These are phyloP conservation scores for Xylariaceae sp. DNA, from an alignment of 2,329 filamentous ascomycete species.

Conservation along the genomic window DNA sequence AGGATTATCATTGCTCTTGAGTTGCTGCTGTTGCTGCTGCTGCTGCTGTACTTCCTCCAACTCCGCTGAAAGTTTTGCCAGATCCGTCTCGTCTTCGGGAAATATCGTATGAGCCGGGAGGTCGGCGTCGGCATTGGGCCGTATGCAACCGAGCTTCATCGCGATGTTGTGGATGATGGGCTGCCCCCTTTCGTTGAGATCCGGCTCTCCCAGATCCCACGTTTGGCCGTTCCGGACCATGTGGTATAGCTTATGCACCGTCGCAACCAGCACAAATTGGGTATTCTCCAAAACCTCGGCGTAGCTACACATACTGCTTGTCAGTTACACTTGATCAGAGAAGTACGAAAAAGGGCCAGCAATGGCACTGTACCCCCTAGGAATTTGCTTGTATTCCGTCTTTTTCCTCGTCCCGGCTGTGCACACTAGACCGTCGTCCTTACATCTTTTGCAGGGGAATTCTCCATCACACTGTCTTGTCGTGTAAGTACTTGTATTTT, in stretches of 20 bases:
- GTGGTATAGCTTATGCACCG: conserved; percentile 59
- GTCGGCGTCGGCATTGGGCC: conserved; percentile 56
- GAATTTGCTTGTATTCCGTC: conserved; percentile 63
- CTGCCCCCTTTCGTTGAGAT: conserved; percentile 57
- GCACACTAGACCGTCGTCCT: conserved; percentile 60
- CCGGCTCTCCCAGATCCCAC: conserved; percentile 60
- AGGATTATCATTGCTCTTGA: conserved; percentile 29
- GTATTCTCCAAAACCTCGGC: conserved; percentile 62
- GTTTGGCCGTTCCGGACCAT: conserved; percentile 55
- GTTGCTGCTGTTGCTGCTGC: conserved; percentile 19
- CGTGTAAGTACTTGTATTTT: conserved; percentile 14
- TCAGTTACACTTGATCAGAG: not conserved
- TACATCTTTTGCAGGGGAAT: conserved; percentile 62
- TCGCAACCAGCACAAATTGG: conserved; percentile 58
- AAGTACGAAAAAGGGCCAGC: too few relatives aligned
- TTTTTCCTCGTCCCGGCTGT: conserved; percentile 60
- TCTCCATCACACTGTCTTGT: conserved; percentile 54
- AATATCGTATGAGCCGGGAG: conserved; percentile 54
- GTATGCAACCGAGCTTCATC: conserved; percentile 58
- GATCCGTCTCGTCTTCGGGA: conserved; percentile 55
- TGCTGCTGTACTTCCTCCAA: conserved; percentile 35
- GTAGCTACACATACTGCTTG: conserved; percentile 39
- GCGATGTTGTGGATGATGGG: conserved; percentile 62
- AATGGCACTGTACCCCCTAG: conserved; percentile 47
- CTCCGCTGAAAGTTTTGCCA: conserved; percentile 52